phyloP scores from a whole-genome alignment of 2,329 filamentous ascomycete genomes.

The Mycosphaerella arachidis region DNA sequence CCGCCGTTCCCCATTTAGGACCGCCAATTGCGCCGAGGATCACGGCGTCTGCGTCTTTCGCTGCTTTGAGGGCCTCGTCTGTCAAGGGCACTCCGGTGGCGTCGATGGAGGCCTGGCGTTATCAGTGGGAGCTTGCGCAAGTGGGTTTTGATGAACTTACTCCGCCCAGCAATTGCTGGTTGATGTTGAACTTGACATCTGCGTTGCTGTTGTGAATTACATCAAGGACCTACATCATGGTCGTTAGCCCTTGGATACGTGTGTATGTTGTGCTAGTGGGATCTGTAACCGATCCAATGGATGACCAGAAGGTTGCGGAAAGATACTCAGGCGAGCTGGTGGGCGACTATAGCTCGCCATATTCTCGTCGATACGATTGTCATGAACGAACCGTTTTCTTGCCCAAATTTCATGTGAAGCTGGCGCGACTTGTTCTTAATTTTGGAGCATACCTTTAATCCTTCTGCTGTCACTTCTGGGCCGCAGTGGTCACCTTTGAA shows the following conservation, averaged over 20 bases:
- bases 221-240: constrained; percentile 62
- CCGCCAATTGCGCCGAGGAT: constrained; percentile 91
- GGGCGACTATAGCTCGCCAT: not conserved
- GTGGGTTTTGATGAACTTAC: constrained; percentile 53
- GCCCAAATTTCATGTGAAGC: not conserved
- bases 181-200: constrained; percentile 77
- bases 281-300: not conserved
- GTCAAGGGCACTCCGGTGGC: constrained; percentile 73
- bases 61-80: constrained; percentile 74
- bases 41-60: constrained; percentile 81
- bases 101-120: constrained; percentile 75
- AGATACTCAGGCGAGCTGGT: not conserved
- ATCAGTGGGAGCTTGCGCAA: constrained; percentile 1
- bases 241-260: not conserved
- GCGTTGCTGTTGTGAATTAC: constrained; percentile 68
- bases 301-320: not conserved
- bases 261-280: not conserved
- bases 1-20: constrained; percentile 91
- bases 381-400: not conserved
- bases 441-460: constrained; percentile 63
- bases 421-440: not conserved
- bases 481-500: constrained; percentile 66
- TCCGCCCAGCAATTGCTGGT: constrained; percentile 85
- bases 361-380: not conserved
- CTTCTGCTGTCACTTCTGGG: constrained; percentile 81